Evolutionary conservation across 768 basidiomycete genomes (phyloP).

Genomic region (Paxillus involutus): DNA sequence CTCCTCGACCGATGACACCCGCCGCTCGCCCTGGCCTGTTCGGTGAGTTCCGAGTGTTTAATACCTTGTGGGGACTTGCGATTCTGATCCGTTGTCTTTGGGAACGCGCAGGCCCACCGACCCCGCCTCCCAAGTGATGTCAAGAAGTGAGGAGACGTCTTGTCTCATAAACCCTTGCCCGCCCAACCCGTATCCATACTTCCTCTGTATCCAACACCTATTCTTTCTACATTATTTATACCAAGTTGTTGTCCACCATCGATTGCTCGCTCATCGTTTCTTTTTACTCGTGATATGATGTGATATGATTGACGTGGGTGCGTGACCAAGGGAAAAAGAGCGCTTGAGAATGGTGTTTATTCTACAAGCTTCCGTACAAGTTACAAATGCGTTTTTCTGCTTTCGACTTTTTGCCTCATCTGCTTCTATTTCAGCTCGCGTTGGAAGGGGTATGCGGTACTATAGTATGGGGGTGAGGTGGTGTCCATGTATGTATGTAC

Average conservation of each 20-base stretch:
- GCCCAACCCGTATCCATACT: neutral
- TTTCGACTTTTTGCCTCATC: too few species aligned
- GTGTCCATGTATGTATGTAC: too few species aligned
- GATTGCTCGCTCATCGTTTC: neutral
- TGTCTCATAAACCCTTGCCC: neutral
- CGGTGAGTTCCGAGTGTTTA: slow-evolving; percentile 38
- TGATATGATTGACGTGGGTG: too few species aligned
- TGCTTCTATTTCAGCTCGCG: too few species aligned
- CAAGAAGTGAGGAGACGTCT: neutral
- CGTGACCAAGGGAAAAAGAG: too few species aligned
- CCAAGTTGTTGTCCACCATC: neutral
- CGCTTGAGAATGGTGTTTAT: too few species aligned
- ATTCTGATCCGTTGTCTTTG: neutral
- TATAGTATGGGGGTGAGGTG: too few species aligned
- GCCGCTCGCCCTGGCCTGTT: slow-evolving; percentile 64
- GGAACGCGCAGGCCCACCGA: slow-evolving; percentile 39
- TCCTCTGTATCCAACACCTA: neutral
- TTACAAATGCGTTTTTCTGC: too few species aligned
- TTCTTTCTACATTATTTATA: neutral
- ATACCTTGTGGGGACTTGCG: neutral
- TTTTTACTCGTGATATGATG: too few species aligned
- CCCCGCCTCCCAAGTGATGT: slow-evolving; percentile 43
- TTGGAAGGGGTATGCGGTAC: too few species aligned
- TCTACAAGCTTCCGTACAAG: too few species aligned
- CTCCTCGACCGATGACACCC: slow-evolving; percentile 41